These are phyloP conservation scores for Colletotrichum viniferum DNA, from an alignment of 2,329 filamentous ascomycete genomes.

Conservation along the genomic window DNA sequence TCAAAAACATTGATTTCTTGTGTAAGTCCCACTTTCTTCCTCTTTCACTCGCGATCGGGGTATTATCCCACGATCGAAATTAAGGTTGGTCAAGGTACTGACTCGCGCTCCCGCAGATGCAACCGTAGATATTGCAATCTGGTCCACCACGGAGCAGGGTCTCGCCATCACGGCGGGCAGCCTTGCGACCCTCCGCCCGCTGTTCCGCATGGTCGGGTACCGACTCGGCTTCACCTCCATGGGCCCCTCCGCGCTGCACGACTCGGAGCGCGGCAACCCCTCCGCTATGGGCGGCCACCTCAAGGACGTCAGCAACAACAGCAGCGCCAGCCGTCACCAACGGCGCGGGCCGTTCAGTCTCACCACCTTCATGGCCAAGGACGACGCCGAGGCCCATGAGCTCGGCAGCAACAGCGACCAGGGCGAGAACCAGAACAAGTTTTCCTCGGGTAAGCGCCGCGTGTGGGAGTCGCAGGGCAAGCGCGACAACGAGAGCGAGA, in stretches of 20 bases:
- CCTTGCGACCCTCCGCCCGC: constrained; percentile 51
- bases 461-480: constrained; percentile 14
- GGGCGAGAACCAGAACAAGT: neutral
- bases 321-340: neutral
- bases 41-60: neutral
- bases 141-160: constrained; percentile 53
- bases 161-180: constrained; percentile 53
- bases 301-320: constrained; percentile 2
- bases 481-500: constrained; percentile 20
- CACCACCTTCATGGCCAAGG: constrained; percentile 30
- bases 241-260: constrained; percentile 3
- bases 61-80: neutral
- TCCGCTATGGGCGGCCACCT: constrained; percentile 10
- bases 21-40: constrained; percentile 33
- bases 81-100: neutral
- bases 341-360: constrained; percentile 29
- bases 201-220: constrained; percentile 38
- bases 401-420: neutral
- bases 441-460: constrained; percentile 6
- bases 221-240: constrained; percentile 32
- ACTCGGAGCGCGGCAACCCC: neutral
- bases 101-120: constrained; percentile 30
- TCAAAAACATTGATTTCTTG: constrained; percentile 46
- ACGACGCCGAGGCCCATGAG: constrained; percentile 20
- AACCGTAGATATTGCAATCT: constrained; percentile 51